Conservation (phyloP, 2,329 filamentous ascomycete species). For the Colletotrichum siamense region DNA sequence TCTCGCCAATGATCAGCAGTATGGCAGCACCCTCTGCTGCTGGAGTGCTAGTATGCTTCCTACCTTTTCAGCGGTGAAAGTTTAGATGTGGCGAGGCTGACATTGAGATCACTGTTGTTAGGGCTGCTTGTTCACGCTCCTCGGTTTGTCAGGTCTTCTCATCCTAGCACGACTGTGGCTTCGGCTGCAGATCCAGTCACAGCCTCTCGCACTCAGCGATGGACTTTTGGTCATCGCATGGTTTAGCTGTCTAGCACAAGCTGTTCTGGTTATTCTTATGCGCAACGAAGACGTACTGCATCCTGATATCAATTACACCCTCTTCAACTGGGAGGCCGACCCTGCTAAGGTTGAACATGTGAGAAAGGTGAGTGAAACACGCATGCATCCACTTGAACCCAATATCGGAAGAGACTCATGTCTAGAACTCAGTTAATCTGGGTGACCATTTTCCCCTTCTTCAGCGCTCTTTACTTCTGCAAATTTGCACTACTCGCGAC, state of each 20-base stretch:
- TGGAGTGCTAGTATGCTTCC: background rate
- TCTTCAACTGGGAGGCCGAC: background rate
- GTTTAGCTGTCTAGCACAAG: background rate
- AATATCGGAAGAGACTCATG: background rate
- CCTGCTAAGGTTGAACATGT: background rate
- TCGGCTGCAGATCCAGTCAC: background rate
- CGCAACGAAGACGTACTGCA: background rate
- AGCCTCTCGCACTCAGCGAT: background rate
- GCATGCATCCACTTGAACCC: background rate
- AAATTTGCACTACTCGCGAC: background rate
- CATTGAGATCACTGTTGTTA: background rate
- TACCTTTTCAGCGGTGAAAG: background rate
- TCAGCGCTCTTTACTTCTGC: background rate
- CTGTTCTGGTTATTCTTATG: background rate
- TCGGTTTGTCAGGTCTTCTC: background rate
- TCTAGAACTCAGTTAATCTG: background rate
- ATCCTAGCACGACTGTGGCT: background rate
- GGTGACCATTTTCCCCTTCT: background rate
- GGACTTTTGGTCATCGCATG: background rate
- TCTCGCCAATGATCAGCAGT: background rate
- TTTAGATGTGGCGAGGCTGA: background rate
- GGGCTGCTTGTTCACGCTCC: background rate
- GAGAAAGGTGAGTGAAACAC: background rate
- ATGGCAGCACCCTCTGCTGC: background rate
- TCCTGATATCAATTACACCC: background rate